phyloP scores from a whole-genome alignment of 495 filamentous ascomycete genomes.

The Hypoxylon rickii region DNA sequence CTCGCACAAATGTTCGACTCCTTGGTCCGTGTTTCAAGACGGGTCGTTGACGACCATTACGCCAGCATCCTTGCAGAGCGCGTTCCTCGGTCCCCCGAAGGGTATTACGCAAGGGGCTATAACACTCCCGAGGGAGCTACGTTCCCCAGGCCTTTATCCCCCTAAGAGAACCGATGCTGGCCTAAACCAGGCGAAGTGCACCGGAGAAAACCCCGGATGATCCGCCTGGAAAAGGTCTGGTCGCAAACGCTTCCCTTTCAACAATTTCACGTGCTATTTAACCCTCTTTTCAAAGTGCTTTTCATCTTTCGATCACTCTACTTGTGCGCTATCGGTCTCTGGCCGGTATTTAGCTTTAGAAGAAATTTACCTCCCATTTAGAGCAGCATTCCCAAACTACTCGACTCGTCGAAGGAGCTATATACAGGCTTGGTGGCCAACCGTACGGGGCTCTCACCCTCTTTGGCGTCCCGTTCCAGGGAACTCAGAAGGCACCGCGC shows the following conservation, averaged over 20 bases:
- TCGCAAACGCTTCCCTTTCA: not conserved
- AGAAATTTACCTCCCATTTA: not conserved
- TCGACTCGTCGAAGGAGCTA: not conserved
- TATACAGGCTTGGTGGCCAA: not conserved
- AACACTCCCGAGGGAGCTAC: not conserved
- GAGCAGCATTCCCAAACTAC: not conserved
- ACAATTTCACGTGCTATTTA: not conserved
- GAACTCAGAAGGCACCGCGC: not conserved
- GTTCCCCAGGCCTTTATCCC: not conserved
- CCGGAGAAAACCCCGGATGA: not conserved
- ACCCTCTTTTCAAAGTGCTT: not conserved
- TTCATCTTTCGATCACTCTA: not conserved
- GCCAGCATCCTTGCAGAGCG: not conserved
- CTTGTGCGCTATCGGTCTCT: not conserved
- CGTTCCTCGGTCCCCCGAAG: not conserved
- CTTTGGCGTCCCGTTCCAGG: not conserved
- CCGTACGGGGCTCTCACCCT: not conserved
- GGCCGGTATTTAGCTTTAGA: not conserved
- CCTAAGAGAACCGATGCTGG: not conserved
- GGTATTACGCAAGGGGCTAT: not conserved
- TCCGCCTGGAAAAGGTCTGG: not conserved
- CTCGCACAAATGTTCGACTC: not conserved
- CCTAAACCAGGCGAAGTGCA: not conserved
- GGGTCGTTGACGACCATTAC: not conserved
- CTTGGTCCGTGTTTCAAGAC: not conserved